Evolutionary conservation across 78 protist species (phyloP).

Genomic region (Protostelium mycophagum): DNA sequence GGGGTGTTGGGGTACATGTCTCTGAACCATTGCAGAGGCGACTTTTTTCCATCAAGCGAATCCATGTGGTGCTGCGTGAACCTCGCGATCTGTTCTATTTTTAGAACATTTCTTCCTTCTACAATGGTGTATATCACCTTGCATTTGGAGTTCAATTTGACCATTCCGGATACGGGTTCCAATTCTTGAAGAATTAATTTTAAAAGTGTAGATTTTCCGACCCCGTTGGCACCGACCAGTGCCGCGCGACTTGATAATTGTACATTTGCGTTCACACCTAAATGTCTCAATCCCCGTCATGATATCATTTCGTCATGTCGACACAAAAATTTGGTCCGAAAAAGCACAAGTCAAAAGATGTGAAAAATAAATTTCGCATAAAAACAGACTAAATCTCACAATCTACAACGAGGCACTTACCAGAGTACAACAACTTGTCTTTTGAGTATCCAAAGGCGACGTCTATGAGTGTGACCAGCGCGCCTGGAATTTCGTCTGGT

Average conservation of each 20-base stretch:
- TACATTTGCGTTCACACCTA: not conserved
- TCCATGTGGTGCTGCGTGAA: conserved; percentile 88
- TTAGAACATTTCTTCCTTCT: too few relatives aligned
- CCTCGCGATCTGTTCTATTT: conserved; percentile 29
- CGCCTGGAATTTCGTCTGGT: conserved; percentile 66
- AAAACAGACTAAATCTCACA: too few relatives aligned
- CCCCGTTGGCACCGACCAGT: conserved; percentile 38
- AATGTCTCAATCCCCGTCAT: not conserved
- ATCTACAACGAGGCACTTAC: too few relatives aligned
- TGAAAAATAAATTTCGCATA: not conserved
- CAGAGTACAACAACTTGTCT: conserved; percentile 45
- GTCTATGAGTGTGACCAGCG: conserved; percentile 73
- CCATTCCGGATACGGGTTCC: conserved; percentile 23
- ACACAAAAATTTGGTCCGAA: not conserved
- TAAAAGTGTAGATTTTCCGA: conserved; percentile 35
- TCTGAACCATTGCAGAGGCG: conserved; percentile 72
- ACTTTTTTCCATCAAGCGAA: conserved; percentile 56
- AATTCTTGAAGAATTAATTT: conserved; percentile 48
- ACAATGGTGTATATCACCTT: too few relatives aligned
- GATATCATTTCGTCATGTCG: not conserved
- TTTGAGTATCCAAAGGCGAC: conserved; percentile 72
- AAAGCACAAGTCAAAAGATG: not conserved
- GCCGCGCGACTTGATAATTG: conserved; percentile 12
- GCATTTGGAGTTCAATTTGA: not conserved
- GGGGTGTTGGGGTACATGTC: conserved; percentile 48